Base-by-base conservation (phyloP, 495 filamentous ascomycete genomes). In the Aspergillus ostianus region DNA sequence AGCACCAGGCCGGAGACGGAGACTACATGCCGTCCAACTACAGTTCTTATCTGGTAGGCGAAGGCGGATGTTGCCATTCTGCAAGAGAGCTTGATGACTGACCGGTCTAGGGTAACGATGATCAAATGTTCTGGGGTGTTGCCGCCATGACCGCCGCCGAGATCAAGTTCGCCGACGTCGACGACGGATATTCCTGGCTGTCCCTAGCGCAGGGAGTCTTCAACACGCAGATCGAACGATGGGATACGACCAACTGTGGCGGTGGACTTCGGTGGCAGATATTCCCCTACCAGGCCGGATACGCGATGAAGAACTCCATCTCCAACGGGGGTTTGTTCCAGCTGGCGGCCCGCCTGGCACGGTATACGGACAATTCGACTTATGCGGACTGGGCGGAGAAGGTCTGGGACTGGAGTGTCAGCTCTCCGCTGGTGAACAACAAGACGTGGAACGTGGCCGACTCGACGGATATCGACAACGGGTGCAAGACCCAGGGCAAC, bases 171-270 rank as follows among this genome's bases (percentile, higher is more conserved):
- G 72, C 80, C 58, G 78, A 82, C 18, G 65, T 65, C 13, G 23
- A 53, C 0, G 73, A 80, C 56, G 64, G 84, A 62, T 87, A 82
- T 23, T 86, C 86, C 59, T 92, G 86, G 88, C 77, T 90, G 27
- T 84, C 85, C 4, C 80, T 93, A 1, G 90, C 88, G 4, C 89
- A 93, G 74, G 87, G 84, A 54, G 90, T 90, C 15, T 91, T 90
- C 78, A 90, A 92, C 64, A 83, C 84, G 4, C 88, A 90, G 66
- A 81, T 74, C n/a, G 59, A 65, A 8, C 77, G 80, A 53, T 86
- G 83, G 83, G 79, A 85, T 60, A 72, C 63, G 0, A 55, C 58
- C 1, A 69, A 72, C 4, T 86, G 83, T 56, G 67, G 67, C 10
- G 83, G 83, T 48, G 83, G 83, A 13, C 64, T 85, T 59, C 75